Evolutionary conservation across 108 stramenopile genomes (phyloP).

Genomic region (Cyclostephanos tholiformis): DNA sequence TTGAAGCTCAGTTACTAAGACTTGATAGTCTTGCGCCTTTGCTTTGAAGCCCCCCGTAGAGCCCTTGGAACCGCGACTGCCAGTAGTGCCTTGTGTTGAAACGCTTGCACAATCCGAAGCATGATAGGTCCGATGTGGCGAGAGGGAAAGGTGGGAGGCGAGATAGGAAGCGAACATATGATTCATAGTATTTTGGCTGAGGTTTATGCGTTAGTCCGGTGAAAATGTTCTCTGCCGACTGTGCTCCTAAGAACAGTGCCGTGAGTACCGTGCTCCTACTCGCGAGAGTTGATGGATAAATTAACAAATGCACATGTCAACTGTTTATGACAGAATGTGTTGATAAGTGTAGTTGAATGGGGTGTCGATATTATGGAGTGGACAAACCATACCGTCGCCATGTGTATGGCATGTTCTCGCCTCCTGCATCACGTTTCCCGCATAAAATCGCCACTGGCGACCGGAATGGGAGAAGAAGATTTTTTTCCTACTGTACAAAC

Average conservation of each 20-base stretch:
- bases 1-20: constrained; percentile 54
- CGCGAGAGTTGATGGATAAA: not conserved
- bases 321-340: not conserved
- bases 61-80: constrained; percentile 25
- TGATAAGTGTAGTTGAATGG: no score
- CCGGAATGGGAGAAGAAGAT: no score
- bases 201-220: not conserved
- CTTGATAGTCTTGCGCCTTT: constrained; percentile 61
- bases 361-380: no score
- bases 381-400: no score
- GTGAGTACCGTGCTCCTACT: not conserved
- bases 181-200: not conserved
- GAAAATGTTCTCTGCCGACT: not conserved
- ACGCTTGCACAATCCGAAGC: constrained; percentile 19
- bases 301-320: not conserved
- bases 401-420: no score
- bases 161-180: constrained; percentile 19
- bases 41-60: constrained; percentile 11
- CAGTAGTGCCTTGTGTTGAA: constrained; percentile 28
- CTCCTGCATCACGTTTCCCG: no score
- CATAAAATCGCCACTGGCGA: no score
- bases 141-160: constrained; percentile 12
- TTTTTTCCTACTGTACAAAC: no score
- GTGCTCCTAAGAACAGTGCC: not conserved
- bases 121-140: constrained; percentile 3